Evolutionary conservation across 495 filamentous ascomycete species (phyloP), one percentile per base, ranked within the genome.

Genomic region (Acidiella bohemica): DNA sequence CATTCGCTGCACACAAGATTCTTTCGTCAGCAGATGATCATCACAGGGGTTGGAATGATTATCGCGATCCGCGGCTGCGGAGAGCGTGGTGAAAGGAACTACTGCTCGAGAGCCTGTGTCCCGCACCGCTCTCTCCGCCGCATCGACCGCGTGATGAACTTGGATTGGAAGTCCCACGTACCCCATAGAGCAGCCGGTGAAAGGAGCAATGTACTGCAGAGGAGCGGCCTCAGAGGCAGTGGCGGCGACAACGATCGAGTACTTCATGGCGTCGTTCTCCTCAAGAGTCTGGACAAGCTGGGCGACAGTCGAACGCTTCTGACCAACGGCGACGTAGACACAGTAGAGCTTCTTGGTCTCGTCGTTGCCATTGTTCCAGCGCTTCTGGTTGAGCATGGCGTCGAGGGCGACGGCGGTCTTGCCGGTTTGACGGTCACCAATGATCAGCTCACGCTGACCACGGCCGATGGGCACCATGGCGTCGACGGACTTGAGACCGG

Each of bases 231-330:
- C 90, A 32, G 90, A 97, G 56, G 90, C 90, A 51, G 92, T 97
- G 55, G 90, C 90, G 58, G 90, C 90, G 52, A 96, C 84, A 52
- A 97, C 63, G 49, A 94, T 76, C 49, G 74, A 80, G 80, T 97
- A 97, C 72, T 96, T 94, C 87, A 97, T 92, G 59, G 92, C 82
- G 53, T 96, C 86, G 64, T 97, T 93, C 79, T 97, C 88, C 74
- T 96, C 92, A 46, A 97, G 81, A 48, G 90, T 96, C 77, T 96
- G 84, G 70, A 97, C 90, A 58, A 97, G 76, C 75, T 97, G 90
- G 56, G 90, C 90, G 54, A 97, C 88, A 46, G 90, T 97, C 50
- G 90, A 97, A 68, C 90, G 86, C 77, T 97, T 97, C 76, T 97
- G 90, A 56, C 90, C 90, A 57, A 97, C 77, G 60, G 90, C 90